Conservation (phyloP, 2,329 filamentous ascomycete genomes). For the Pseudogymnoascus pannorum region DNA sequence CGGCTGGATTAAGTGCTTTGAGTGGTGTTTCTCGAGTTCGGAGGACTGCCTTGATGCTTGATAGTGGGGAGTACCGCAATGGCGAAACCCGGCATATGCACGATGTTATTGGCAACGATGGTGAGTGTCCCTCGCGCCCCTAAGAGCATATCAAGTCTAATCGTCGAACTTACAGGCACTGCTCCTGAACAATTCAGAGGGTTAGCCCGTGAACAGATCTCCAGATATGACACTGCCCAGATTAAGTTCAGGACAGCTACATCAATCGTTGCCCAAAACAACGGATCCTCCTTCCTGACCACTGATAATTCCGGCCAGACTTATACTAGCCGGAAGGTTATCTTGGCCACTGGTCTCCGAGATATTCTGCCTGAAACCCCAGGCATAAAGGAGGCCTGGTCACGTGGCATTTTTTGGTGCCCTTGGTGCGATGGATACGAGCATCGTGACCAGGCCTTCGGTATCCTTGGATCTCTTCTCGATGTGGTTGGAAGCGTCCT, state of each 20-base stretch:
- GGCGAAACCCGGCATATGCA: conserved; percentile 36
- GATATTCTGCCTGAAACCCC: conserved; percentile 47
- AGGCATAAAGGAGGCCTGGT: conserved; percentile 48
- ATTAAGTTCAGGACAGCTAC: conserved; percentile 47
- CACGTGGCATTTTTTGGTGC: conserved; percentile 55
- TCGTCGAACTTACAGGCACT: conserved; percentile 26
- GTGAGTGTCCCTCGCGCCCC: not conserved
- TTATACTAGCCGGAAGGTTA: conserved; percentile 43
- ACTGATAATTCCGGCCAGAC: conserved; percentile 29
- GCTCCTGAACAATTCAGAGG: conserved; percentile 27
- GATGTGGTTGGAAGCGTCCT: conserved; percentile 39
- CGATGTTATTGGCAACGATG: conserved; percentile 34
- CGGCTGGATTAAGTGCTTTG: conserved; percentile 36
- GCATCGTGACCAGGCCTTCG: conserved; percentile 50
- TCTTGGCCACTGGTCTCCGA: conserved; percentile 45
- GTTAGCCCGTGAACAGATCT: conserved; percentile 38
- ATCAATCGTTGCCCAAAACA: conserved; percentile 25
- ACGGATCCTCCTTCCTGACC: conserved; percentile 41
- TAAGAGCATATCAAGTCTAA: not conserved
- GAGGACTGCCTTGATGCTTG: conserved; percentile 36
- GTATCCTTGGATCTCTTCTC: conserved; percentile 41
- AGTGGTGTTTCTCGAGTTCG: conserved; percentile 31
- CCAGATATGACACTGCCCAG: conserved; percentile 41
- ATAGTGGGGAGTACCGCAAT: conserved; percentile 37
- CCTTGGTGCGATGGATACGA: conserved; percentile 58